Evolutionary conservation across 257 asterid species (phyloP), one percentile per base, ranked within the genome.

Genomic region (Solanum tarijense): DNA sequence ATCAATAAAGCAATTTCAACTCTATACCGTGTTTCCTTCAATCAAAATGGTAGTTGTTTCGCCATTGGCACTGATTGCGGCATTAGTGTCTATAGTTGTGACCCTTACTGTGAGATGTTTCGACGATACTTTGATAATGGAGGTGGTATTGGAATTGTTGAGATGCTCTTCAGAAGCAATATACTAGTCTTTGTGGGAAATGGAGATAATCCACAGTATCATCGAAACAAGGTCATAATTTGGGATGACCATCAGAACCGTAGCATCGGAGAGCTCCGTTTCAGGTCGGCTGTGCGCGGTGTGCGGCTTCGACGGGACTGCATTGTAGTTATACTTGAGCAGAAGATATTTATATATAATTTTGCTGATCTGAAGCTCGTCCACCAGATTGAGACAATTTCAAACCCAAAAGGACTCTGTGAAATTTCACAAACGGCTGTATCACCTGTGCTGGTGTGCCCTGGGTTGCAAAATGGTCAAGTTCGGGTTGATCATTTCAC

Each of bases 191-290:
- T 96, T 48, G 99, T 96, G 90, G 99, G 99, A 71, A 90, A 96
- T 83, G 92, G 91, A 78, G 86, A 89, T 83, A 96, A 95, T 87
- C 79, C 94, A 83, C 99, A 94, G 66, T 94, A 95, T 75, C 98
- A 98, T 84, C 98, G 98, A 23, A 94, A 94, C 87, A 95, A 96
- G 88, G 98, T 95, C 39, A 87, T 96, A 73, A 95, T 96, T 88
- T 96, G 99, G 99, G 99, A 96, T 93, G 99, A 96, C 94, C 95
- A 94, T 87, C 98, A 93, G 73, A 94, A 98, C 91, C 93, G 94
- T 89, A 93, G 96, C 87, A 95, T 95, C 73, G 97, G 98, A 46
- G 99, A 95, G 90, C 94, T 96, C 88, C 89, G 98, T 32, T 96
- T 96, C 90, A 94, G 99, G 88, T 96, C 99, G 16, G 98, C 93